Percentiles rank a stretch among this genome's conserved stretches.
Evolutionary conservation across 2,329 filamentous ascomycete genomes (phyloP).

Genomic region (Ophiosphaerella korrae): DNA sequence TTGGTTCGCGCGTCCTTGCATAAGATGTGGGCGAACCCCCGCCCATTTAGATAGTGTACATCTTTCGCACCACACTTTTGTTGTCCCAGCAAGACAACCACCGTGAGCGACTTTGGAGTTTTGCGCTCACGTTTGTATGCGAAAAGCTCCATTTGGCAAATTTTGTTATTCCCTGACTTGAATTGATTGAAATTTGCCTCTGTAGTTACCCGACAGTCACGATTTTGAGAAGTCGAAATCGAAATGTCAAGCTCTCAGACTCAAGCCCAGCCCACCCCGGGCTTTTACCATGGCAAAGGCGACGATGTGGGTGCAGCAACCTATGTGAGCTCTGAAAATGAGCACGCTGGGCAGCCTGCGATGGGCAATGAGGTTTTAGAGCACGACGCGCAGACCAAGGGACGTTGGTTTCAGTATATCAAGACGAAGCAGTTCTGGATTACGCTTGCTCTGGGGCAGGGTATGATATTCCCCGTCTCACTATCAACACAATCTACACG

Average conservation of each 20-base stretch:
- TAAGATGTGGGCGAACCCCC: constrained; percentile 31
- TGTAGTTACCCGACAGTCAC: background rate
- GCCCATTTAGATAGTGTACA: constrained; percentile 5
- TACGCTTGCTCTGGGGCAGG: constrained; percentile 74
- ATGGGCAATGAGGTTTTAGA: constrained; percentile 28
- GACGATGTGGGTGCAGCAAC: constrained; percentile 26
- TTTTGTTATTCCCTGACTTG: background rate
- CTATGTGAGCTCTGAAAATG: constrained; percentile 37
- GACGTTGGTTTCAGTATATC: constrained; percentile 70
- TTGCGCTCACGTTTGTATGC: constrained; percentile 44
- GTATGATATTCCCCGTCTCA: constrained; percentile 17
- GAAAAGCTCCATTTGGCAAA: constrained; percentile 42
- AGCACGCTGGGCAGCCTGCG: constrained; percentile 16
- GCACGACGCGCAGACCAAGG: constrained; percentile 48
- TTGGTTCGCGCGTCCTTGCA: constrained; percentile 7
- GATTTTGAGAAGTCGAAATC: background rate
- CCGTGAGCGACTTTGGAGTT: constrained; percentile 51
- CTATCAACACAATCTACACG: background rate
- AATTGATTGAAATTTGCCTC: background rate
- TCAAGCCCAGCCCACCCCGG: constrained; percentile 15
- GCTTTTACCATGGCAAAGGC: constrained; percentile 17
- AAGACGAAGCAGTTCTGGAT: constrained; percentile 86
- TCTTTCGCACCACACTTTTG: background rate
- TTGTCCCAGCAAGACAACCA: constrained; percentile 8
- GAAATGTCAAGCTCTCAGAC: constrained; percentile 8